phyloP scores from a whole-genome alignment of 768 basidiomycete genomes.

The Russula lepida region DNA sequence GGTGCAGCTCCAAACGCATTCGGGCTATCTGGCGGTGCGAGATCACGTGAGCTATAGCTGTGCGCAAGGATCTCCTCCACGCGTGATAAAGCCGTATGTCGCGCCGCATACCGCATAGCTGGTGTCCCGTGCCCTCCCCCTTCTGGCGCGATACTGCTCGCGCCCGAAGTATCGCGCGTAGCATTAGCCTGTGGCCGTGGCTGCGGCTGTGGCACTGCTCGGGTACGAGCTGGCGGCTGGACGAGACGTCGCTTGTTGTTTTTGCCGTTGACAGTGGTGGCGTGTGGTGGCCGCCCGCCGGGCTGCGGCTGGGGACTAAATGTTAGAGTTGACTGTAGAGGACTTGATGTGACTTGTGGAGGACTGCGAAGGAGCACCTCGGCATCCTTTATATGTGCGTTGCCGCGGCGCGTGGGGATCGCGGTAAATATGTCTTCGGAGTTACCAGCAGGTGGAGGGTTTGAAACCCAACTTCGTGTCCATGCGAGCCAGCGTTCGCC shows the following conservation, averaged over 20 bases:
- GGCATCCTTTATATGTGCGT: conserved; percentile 24
- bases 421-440: conserved; percentile 38
- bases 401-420: conserved; percentile 28
- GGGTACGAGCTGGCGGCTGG: not conserved
- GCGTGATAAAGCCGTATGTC: conserved; percentile 24
- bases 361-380: conserved; percentile 47
- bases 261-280: not conserved
- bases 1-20: conserved; percentile 21
- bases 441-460: conserved; percentile 5
- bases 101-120: conserved; percentile 25
- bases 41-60: conserved; percentile 24
- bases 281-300: not conserved
- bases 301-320: conserved; percentile 29
- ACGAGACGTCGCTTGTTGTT: not conserved
- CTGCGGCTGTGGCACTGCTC: not conserved
- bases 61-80: conserved; percentile 27
- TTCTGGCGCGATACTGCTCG: conserved; percentile 6
- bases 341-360: conserved; percentile 46
- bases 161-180: conserved; percentile 7
- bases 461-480: conserved; percentile 23
- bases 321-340: conserved; percentile 47
- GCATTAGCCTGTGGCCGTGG: not conserved
- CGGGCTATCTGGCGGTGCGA: conserved; percentile 18
- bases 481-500: conserved; percentile 17
- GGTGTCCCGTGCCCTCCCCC: conserved; percentile 18